Base-by-base conservation (phyloP, 1,139 yeast genomes). In the Kodamaea alishanica region DNA sequence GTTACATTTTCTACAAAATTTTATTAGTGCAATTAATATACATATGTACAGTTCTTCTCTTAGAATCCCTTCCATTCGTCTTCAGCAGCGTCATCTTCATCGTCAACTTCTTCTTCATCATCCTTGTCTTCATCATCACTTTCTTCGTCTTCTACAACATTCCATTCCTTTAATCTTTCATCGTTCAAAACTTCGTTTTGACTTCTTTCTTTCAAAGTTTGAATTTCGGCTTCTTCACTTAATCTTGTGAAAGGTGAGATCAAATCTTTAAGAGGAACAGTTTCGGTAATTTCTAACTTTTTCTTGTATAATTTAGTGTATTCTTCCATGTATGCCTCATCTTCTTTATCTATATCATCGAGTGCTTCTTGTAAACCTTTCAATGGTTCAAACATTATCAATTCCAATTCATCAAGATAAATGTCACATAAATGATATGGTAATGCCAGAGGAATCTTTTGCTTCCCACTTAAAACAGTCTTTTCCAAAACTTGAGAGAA, bases 391-490 rank as follows among this genome's bases (percentile, higher is more conserved):
- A 77, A 76, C 41, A 84, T 58, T 7, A 83, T 76, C 45, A 74
- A 73, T 52, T 84, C 95, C 48, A 92, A 67, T 61, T 92, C 98
- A 53, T 90, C 97, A 33, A 86, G 61, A 56, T 78, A 82, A 11
- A 92, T 79, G 63, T 92, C 98, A 48, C 86, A 75, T 39, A 92
- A 63, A 63, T 92, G 98, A 61, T 85, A 79, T 26, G 96, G 82
- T 39, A 92, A 73, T 23, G 95, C 95, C 49, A 75, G 76, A 33
- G 95, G 84, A 30, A 82, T 70, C 48, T 75, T 72, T 37, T 62
- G 62, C 41, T 75, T 78, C 10, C 84, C 86, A 47, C 81, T 73
- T 41, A 84, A 66, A 34, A 35, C 54, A 49, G 48, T 58, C 15
- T 60, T 57, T 25, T 58, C 57, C 51, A 81, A 59, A 27, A 70